These are phyloP conservation scores for Onygenales sp. DNA, from an alignment of 2,329 filamentous ascomycete species.

Conservation along the genomic window DNA sequence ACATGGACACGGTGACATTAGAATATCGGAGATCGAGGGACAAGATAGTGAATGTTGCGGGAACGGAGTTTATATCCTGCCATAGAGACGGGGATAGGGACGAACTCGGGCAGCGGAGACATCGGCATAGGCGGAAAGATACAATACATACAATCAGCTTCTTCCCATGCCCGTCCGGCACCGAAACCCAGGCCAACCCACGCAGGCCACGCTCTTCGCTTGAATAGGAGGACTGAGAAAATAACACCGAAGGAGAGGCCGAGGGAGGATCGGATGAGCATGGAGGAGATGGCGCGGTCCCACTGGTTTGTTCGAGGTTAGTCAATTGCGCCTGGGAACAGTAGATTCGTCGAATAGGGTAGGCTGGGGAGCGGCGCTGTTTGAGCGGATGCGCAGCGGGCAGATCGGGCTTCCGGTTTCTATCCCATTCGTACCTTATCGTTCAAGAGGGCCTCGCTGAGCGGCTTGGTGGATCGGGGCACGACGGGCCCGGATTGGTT, in stretches of 20 bases:
- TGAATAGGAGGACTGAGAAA: constrained; percentile 97
- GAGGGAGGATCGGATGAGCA: constrained; percentile 92
- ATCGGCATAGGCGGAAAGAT: neutral
- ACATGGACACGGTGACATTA: no score
- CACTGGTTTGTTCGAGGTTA: constrained; percentile 52
- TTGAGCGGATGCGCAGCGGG: no score
- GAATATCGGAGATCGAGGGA: no score
- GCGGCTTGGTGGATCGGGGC: constrained; percentile 63
- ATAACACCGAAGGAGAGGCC: constrained; percentile 96
- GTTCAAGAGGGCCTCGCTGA: constrained; percentile 96
- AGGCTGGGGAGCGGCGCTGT: no score
- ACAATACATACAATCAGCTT: constrained; percentile 71
- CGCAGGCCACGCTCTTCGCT: constrained; percentile 96
- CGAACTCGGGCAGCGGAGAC: neutral
- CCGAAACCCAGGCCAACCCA: constrained; percentile 91
- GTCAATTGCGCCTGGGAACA: neutral
- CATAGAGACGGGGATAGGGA: neutral
- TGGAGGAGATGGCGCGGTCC: constrained; percentile 96
- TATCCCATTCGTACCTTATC: constrained; percentile 67
- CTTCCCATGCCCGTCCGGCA: constrained; percentile 92
- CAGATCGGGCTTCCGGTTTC: neutral
- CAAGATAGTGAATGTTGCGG: no score
- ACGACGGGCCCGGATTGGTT: constrained; percentile 49
- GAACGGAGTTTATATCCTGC: constrained; percentile 4
- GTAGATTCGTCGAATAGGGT: no score